Evolutionary conservation across 148 eudicot species (phyloP).

Genomic region (Rhododendron vialii): DNA sequence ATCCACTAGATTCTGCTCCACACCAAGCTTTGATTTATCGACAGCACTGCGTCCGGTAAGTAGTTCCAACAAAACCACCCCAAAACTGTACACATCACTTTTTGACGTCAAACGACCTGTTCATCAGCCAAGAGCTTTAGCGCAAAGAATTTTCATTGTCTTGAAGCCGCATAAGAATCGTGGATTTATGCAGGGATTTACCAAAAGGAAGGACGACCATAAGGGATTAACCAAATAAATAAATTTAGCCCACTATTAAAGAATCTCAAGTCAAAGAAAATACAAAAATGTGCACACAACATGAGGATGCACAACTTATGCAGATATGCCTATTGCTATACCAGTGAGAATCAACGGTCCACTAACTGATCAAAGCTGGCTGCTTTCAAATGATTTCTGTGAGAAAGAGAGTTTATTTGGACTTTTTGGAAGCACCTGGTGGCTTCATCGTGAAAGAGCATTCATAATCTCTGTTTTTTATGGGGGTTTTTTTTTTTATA

Average conservation of each 20-base stretch:
- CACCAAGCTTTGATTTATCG: conserved; percentile 40
- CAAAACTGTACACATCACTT: conserved; percentile 77
- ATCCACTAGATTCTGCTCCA: conserved; percentile 58
- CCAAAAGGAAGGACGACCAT: background rate
- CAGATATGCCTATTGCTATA: background rate
- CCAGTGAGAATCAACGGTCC: background rate
- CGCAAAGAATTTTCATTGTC: background rate
- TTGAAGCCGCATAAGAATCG: background rate
- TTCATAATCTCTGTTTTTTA: background rate
- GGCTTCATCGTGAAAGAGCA: background rate
- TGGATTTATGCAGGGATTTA: background rate
- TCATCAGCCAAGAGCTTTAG: background rate
- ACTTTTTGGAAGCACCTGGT: background rate
- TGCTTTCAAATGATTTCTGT: background rate
- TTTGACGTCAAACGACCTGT: conserved; percentile 66
- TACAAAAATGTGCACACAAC: background rate
- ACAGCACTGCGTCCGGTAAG: conserved; percentile 63
- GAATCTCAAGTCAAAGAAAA: background rate
- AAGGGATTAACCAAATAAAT: background rate
- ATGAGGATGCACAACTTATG: background rate
- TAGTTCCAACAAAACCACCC: conserved; percentile 68
- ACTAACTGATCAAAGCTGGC: background rate
- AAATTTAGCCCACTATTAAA: background rate
- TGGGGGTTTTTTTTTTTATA: background rate
- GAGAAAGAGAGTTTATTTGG: background rate